Conservation (phyloP, 2,329 filamentous ascomycete genomes). For the Fusarium verticillioides region DNA sequence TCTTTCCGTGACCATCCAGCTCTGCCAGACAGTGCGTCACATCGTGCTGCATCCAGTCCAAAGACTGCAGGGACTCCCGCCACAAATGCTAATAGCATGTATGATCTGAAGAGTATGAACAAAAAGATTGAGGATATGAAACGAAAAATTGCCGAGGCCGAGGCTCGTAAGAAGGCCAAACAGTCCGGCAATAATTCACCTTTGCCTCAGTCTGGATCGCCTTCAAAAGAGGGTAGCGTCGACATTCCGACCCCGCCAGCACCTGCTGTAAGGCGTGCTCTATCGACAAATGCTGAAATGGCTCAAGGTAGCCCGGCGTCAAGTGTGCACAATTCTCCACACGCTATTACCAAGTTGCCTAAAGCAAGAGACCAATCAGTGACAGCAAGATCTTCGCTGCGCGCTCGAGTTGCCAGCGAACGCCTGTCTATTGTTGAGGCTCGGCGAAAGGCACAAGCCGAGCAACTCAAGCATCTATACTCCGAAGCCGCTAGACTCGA, state of each 20-base stretch:
- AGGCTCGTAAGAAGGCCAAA: conserved; percentile 64
- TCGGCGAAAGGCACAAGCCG: conserved; percentile 53
- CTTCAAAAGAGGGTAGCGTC: conserved; percentile 43
- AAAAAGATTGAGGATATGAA: conserved; percentile 71
- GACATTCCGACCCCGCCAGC: conserved; percentile 20
- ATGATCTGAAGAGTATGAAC: conserved; percentile 62
- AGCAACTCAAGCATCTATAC: conserved; percentile 59
- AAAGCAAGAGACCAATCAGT: conserved; percentile 26
- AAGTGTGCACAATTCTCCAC: conserved; percentile 13
- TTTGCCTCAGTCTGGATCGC: conserved; percentile 39
- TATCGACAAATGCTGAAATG: neutral
- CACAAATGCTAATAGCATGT: conserved; percentile 49
- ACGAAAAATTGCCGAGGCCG: conserved; percentile 66
- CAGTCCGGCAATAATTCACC: conserved; percentile 48
- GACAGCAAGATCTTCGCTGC: conserved; percentile 38
- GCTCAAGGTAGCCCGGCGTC: conserved; percentile 6
- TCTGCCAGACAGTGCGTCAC: conserved; percentile 52
- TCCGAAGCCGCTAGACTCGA: conserved; percentile 61
- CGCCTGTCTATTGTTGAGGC: conserved; percentile 52
- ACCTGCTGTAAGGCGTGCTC: neutral
- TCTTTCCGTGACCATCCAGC: conserved; percentile 59
- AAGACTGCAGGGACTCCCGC: conserved; percentile 53
- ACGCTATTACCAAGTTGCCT: conserved; percentile 10
- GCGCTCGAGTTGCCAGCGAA: conserved; percentile 50
- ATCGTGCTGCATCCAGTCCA: conserved; percentile 56